These are phyloP conservation scores for Aspergillus transmontanensis DNA, from an alignment of 2,329 filamentous ascomycete species.

Conservation along the genomic window DNA sequence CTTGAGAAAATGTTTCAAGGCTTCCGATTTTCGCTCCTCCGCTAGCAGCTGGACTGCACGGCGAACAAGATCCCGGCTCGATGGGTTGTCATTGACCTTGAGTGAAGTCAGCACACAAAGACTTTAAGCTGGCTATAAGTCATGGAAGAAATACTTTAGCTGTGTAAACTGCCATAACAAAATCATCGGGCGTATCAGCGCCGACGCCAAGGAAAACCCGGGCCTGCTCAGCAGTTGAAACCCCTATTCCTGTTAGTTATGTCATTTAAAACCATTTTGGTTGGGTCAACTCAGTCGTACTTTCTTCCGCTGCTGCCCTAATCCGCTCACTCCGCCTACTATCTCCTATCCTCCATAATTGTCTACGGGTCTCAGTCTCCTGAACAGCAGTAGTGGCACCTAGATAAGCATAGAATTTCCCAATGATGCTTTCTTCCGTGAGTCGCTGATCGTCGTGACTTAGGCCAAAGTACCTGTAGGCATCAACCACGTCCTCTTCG, in stretches of 20 bases:
- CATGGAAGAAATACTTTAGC: constrained; percentile 50
- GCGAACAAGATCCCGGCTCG: constrained; percentile 52
- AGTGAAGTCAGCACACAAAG: constrained; percentile 8
- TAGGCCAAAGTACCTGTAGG: constrained; percentile 64
- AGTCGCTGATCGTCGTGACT: constrained; percentile 46
- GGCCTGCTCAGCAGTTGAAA: constrained; percentile 66
- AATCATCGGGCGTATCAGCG: constrained; percentile 56
- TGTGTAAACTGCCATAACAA: constrained; percentile 59
- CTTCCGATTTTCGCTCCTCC: constrained; percentile 57
- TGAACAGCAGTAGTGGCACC: constrained; percentile 52
- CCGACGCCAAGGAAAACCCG: constrained; percentile 62
- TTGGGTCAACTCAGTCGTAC: constrained; percentile 30
- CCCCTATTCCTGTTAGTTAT: constrained; percentile 34
- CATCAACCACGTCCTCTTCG: constrained; percentile 57
- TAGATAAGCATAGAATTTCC: constrained; percentile 61
- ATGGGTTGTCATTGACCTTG: constrained; percentile 55
- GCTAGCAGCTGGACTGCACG: constrained; percentile 64
- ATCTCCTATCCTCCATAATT: constrained; percentile 62
- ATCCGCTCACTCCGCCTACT: constrained; percentile 61
- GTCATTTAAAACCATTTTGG: not conserved
- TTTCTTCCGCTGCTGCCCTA: constrained; percentile 59
- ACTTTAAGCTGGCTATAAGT: not conserved
- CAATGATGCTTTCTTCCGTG: constrained; percentile 64
- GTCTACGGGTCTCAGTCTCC: constrained; percentile 59
- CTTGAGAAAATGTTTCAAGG: constrained; percentile 55